Evolutionary conservation across 805 yeast genomes (phyloP).

Genomic region (Tetrapisispora namnaoensis): DNA sequence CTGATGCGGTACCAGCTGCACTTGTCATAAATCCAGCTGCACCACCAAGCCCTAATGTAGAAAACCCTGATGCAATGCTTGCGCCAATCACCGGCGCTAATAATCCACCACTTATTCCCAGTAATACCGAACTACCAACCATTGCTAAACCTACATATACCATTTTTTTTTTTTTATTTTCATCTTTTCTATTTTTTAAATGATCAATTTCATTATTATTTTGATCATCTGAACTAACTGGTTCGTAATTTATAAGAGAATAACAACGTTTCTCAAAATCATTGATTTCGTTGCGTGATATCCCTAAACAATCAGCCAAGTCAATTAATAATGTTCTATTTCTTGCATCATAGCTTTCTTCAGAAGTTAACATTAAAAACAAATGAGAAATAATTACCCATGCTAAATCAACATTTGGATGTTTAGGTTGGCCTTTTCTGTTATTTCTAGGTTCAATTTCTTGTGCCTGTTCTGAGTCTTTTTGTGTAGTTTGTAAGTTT

Average conservation of each 20-base stretch:
- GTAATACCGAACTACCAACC: conserved; percentile 89
- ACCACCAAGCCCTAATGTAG: conserved; percentile 92
- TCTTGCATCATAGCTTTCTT: conserved; percentile 81
- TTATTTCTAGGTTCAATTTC: background rate
- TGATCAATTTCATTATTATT: conserved; percentile 64
- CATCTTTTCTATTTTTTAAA: conserved; percentile 60
- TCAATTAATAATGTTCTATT: conserved; percentile 67
- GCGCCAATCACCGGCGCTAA: conserved; percentile 98
- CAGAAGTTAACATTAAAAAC: conserved; percentile 67
- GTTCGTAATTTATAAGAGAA: conserved; percentile 82
- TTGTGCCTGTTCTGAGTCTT: background rate
- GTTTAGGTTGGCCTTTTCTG: conserved; percentile 4
- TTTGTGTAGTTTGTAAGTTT: conserved; percentile 41
- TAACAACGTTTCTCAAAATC: conserved; percentile 89
- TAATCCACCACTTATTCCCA: conserved; percentile 91
- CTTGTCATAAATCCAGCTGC: conserved; percentile 93
- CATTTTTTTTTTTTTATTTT: conserved; percentile 53
- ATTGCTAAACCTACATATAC: conserved; percentile 92
- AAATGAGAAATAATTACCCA: conserved; percentile 94
- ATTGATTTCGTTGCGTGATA: conserved; percentile 58
- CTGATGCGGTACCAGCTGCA: conserved; percentile 90
- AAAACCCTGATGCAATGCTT: conserved; percentile 92
- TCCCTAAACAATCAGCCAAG: conserved; percentile 54
- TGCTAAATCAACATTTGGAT: conserved; percentile 60
- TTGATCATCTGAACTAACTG: conserved; percentile 51